These are phyloP conservation scores for Henckelia pumila DNA, from an alignment of 257 asterid species.

Conservation along the genomic window DNA sequence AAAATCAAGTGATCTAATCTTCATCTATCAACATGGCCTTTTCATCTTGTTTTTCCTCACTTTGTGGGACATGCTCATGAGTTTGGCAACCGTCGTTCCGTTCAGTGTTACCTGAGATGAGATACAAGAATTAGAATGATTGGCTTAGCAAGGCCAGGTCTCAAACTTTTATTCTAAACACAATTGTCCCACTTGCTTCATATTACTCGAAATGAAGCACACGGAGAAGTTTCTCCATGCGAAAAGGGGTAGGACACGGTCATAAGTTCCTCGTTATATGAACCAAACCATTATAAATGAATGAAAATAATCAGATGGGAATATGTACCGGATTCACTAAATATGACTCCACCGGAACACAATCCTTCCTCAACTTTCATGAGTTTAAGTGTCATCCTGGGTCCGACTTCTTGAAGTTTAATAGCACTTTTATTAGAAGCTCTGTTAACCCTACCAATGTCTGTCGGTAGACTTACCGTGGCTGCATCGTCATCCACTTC, in stretches of 20 bases:
- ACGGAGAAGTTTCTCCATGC: too few relatives aligned
- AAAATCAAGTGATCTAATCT: too few relatives aligned
- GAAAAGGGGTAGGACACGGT: too few relatives aligned
- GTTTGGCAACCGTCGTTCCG: conserved; percentile 31
- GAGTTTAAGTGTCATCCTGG: conserved; percentile 83
- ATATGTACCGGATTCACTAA: conserved; percentile 45
- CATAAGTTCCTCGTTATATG: too few relatives aligned
- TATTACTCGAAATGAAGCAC: too few relatives aligned
- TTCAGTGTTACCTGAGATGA: conserved; percentile 30
- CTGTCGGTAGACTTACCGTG: conserved; percentile 63
- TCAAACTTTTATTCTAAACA: too few relatives aligned
- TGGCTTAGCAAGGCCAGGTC: not conserved
- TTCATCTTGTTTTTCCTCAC: conserved; percentile 20
- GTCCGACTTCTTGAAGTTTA: conserved; percentile 91
- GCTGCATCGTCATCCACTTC: conserved; percentile 95
- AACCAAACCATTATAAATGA: not conserved
- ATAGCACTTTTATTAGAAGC: conserved; percentile 85
- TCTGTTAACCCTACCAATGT: conserved; percentile 74
- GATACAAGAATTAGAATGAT: not conserved
- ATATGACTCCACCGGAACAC: conserved; percentile 72
- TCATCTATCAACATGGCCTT: not conserved
- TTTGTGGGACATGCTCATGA: conserved; percentile 13
- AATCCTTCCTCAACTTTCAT: conserved; percentile 74
- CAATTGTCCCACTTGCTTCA: too few relatives aligned
- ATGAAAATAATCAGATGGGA: not conserved